Evolutionary conservation across 176 grass and related monocot genomes (phyloP).

Genomic region (Panicum miliaceum): DNA sequence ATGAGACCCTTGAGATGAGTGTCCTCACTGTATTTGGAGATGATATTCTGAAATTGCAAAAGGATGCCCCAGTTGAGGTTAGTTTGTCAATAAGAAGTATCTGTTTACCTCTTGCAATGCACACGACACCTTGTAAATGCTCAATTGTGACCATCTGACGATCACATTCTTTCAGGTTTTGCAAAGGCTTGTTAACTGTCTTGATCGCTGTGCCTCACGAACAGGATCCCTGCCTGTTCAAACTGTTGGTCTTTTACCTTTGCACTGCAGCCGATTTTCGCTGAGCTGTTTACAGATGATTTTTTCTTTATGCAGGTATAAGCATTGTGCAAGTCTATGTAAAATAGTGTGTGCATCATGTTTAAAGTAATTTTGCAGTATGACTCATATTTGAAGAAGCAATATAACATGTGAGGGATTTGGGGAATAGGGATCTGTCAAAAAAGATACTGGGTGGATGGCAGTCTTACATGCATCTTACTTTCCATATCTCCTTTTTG

Average conservation of each 20-base stretch:
- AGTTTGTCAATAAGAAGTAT: conserved; percentile 27
- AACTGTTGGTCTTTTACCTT: conserved; percentile 88
- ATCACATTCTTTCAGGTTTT: conserved; percentile 71
- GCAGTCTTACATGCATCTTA: neutral
- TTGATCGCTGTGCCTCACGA: conserved; percentile 95
- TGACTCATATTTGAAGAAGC: conserved; percentile 21
- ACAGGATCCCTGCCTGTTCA: conserved; percentile 92
- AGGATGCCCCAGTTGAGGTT: conserved; percentile 88
- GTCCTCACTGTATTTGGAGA: conserved; percentile 80
- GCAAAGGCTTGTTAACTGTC: conserved; percentile 85
- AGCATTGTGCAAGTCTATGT: neutral
- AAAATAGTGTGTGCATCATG: conserved; percentile 16
- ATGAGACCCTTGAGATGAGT: conserved; percentile 94
- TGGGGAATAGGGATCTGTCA: neutral
- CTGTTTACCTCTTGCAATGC: conserved; percentile 27
- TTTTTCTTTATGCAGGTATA: conserved; percentile 96
- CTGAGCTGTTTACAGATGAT: conserved; percentile 92
- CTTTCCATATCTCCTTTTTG: neutral
- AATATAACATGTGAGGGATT: conserved; percentile 6
- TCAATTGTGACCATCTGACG: conserved; percentile 21
- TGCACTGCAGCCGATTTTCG: conserved; percentile 93
- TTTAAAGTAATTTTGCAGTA: conserved; percentile 28
- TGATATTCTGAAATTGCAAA: conserved; percentile 76
- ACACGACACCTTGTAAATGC: conserved; percentile 25
- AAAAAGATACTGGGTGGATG: conserved; percentile 4